Evolutionary conservation across 176 grass and related monocot species (phyloP).

Genomic region (Oryza meyeriana): DNA sequence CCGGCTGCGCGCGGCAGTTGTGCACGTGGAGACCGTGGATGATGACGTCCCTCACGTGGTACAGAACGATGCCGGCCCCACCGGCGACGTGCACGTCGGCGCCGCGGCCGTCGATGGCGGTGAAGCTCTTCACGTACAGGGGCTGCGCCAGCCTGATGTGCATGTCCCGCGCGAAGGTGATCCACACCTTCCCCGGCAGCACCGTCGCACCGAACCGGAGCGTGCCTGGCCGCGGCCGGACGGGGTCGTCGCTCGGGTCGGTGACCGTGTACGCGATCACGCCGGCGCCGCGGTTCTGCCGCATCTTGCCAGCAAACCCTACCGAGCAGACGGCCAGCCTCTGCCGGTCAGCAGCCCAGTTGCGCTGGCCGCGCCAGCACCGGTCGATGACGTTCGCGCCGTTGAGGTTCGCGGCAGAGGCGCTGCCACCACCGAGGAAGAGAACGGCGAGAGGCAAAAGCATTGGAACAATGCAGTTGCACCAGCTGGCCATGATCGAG

Average conservation of each 20-base stretch:
- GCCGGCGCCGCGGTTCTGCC: slow-evolving; percentile 44
- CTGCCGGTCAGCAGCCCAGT: slow-evolving; percentile 62
- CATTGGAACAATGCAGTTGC: background rate
- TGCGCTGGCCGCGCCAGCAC: slow-evolving; percentile 60
- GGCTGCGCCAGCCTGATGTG: slow-evolving; percentile 63
- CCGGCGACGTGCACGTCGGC: slow-evolving; percentile 66
- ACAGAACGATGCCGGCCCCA: slow-evolving; percentile 65
- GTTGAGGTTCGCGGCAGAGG: background rate
- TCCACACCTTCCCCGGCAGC: slow-evolving; percentile 74
- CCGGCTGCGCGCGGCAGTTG: slow-evolving; percentile 28
- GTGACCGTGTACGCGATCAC: slow-evolving; percentile 56
- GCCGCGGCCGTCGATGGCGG: slow-evolving; percentile 76
- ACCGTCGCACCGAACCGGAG: slow-evolving; percentile 73
- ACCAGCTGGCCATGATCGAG: background rate
- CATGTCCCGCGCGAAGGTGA: slow-evolving; percentile 68
- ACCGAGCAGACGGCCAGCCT: slow-evolving; percentile 64
- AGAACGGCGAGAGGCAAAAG: background rate
- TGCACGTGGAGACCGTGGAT: slow-evolving; percentile 76
- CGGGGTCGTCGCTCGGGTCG: slow-evolving; percentile 64
- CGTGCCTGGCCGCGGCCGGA: slow-evolving; percentile 53
- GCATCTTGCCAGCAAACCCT: slow-evolving; percentile 77
- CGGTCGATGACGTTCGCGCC: slow-evolving; percentile 56
- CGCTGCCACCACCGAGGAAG: background rate
- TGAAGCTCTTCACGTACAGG: slow-evolving; percentile 78
- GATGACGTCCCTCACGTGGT: slow-evolving; percentile 59